Conservation (phyloP, 75 land plant genomes). For the Isoetes taiwanensis region DNA sequence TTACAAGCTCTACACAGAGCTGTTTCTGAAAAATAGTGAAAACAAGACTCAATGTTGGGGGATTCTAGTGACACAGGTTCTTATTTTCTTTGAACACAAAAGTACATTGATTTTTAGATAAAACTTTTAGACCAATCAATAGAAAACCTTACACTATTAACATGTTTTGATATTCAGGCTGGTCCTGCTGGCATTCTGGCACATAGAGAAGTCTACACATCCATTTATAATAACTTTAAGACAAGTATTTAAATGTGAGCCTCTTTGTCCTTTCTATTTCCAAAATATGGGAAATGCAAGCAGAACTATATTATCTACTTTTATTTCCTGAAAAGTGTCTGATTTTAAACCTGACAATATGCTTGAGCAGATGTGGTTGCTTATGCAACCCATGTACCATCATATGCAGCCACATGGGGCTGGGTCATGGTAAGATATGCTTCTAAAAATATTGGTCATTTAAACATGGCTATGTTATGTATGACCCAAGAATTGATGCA, state of each 20-base stretch:
- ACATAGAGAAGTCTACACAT: slow-evolving; percentile 84
- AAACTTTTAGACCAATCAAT: too few relatives aligned
- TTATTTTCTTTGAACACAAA: too few relatives aligned
- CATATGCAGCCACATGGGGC: slow-evolving; percentile 72
- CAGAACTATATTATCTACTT: too few relatives aligned
- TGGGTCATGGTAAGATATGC: slow-evolving; percentile 53
- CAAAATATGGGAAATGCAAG: too few relatives aligned
- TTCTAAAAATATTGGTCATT: not conserved
- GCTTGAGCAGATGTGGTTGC: slow-evolving; percentile 53
- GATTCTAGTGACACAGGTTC: slow-evolving; percentile 96
- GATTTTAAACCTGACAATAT: too few relatives aligned
- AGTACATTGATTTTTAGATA: too few relatives aligned
- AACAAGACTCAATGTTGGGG: slow-evolving; percentile 51
- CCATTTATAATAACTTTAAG: slow-evolving; percentile 84
- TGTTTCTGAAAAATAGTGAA: slow-evolving; percentile 67
- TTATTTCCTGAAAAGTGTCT: too few relatives aligned
- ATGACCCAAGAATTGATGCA: not conserved
- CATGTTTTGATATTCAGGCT: slow-evolving; percentile 43
- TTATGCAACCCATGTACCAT: slow-evolving; percentile 62
- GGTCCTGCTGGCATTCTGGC: slow-evolving; percentile 88
- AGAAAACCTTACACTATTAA: too few relatives aligned
- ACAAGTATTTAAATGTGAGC: slow-evolving; percentile 70
- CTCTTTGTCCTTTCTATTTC: too few relatives aligned
- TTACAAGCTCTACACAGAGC: slow-evolving; percentile 84
- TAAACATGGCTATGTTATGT: not conserved